Percentiles rank a stretch among this genome's conserved stretches.
phyloP scores from a whole-genome alignment of 371 early-diverging fungal species.

The Zopfochytrium polystomum region DNA sequence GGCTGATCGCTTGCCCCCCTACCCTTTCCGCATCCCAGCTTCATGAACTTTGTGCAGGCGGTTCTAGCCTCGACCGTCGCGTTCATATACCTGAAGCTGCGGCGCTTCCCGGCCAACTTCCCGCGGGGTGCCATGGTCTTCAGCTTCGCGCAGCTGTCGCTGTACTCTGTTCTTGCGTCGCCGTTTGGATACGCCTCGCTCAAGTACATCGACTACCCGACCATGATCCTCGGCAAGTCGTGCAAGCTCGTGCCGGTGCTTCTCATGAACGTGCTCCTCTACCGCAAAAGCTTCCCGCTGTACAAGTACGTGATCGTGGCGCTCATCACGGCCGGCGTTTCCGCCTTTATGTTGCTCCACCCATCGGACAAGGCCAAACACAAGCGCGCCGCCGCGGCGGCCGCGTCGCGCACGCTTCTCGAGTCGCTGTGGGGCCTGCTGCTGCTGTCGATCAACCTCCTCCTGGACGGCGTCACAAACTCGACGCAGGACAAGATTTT shows the following conservation, averaged over 20 bases:
- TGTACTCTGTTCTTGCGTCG: conserved; percentile 73
- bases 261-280: conserved; percentile 89
- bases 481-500: conserved; percentile 96
- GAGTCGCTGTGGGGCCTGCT: conserved; percentile 74
- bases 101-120: conserved; percentile 39
- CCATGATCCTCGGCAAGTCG: conserved; percentile 93
- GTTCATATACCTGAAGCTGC: conserved; percentile 62
- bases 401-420: conserved; percentile 5
- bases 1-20: neutral
- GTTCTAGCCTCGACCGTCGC: conserved; percentile 75
- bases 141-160: conserved; percentile 71
- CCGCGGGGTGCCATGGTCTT: conserved; percentile 35
- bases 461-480: conserved; percentile 94
- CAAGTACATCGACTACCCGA: conserved; percentile 95
- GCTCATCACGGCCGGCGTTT: conserved; percentile 86
- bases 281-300: conserved; percentile 75
- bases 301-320: conserved; percentile 83
- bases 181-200: conserved; percentile 93
- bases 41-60: conserved; percentile 84
- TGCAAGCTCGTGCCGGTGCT: conserved; percentile 97
- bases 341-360: conserved; percentile 87
- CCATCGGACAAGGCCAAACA: conserved; percentile 39
- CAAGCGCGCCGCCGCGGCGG: conserved; percentile 32
- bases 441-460: conserved; percentile 78
- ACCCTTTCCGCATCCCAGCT: conserved; percentile 53